Conservation (phyloP, 2,329 filamentous ascomycete species). For the Beauveria caledonica region DNA sequence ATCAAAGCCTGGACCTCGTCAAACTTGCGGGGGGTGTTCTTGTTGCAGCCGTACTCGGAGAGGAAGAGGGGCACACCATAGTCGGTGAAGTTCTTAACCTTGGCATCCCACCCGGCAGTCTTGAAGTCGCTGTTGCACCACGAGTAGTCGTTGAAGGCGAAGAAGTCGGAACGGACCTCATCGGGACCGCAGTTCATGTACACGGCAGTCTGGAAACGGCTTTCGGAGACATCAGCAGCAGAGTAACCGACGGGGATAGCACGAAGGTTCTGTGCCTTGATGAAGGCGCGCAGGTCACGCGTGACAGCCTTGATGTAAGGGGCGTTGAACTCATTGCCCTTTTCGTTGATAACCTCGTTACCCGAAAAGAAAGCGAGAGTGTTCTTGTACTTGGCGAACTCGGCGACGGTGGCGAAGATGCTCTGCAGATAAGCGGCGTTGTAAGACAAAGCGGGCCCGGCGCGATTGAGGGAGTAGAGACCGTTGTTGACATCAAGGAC, state of each 20-base stretch:
- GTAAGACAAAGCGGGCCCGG: constrained; percentile 62
- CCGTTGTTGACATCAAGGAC: constrained; percentile 88
- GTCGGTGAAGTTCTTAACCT: constrained; percentile 78
- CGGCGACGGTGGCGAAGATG: constrained; percentile 82
- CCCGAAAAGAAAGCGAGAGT: constrained; percentile 80
- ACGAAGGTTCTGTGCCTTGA: constrained; percentile 53
- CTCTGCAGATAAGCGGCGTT: constrained; percentile 77
- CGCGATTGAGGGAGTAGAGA: constrained; percentile 78
- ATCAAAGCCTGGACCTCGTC: constrained; percentile 74
- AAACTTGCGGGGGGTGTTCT: constrained; percentile 68
- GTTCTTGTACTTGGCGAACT: constrained; percentile 76
- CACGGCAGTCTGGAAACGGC: constrained; percentile 75
- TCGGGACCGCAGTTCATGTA: constrained; percentile 93
- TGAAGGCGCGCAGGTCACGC: constrained; percentile 67
- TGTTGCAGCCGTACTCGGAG: constrained; percentile 88
- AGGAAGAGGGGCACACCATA: constrained; percentile 90
- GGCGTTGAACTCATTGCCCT: constrained; percentile 53
- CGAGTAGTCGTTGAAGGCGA: constrained; percentile 84
- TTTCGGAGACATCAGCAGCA: constrained; percentile 72
- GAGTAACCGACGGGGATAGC: constrained; percentile 68
- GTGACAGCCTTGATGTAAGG: constrained; percentile 73
- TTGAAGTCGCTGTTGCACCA: constrained; percentile 70
- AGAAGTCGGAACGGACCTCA: constrained; percentile 79
- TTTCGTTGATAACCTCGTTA: constrained; percentile 71
- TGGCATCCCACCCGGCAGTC: constrained; percentile 73